phyloP scores from a whole-genome alignment of 768 basidiomycete genomes.

The Megacollybia marginata region DNA sequence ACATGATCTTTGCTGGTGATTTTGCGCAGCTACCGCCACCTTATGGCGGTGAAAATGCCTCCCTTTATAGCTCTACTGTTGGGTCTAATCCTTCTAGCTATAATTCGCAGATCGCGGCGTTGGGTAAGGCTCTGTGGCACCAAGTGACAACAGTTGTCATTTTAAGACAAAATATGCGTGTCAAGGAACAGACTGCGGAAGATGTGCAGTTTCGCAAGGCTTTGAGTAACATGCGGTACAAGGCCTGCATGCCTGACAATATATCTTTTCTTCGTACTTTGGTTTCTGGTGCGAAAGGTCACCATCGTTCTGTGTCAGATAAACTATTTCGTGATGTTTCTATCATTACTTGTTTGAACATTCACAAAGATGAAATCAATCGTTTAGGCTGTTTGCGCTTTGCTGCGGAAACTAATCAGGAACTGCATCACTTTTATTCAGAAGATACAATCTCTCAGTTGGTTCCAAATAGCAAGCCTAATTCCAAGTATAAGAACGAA shows the following conservation, averaged over 20 bases:
- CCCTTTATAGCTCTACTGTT: no score
- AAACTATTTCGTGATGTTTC: conserved; percentile 14
- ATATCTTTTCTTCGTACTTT: conserved; percentile 11
- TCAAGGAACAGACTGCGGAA: no score
- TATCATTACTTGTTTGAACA: conserved; percentile 14
- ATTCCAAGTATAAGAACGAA: not conserved
- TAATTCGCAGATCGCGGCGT: conserved; percentile 9
- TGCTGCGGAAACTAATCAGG: conserved; percentile 13
- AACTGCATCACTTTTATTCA: conserved; percentile 6
- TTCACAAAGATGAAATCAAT: no score
- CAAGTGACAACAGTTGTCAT: conserved; percentile 16
- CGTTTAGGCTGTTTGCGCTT: conserved; percentile 11
- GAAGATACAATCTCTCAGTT: not conserved
- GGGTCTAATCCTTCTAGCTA: not conserved
- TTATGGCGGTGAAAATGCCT: conserved; percentile 12
- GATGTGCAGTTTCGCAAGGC: conserved; percentile 8
- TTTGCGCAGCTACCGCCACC: conserved; percentile 22
- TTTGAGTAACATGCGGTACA: no score
- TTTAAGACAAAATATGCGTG: conserved; percentile 13
- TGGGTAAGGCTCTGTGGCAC: no score
- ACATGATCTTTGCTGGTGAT: conserved; percentile 23
- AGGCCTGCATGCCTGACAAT: conserved; percentile 17
- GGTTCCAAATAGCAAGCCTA: not conserved
- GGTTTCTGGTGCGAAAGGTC: conserved; percentile 3
- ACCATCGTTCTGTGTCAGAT: conserved; percentile 2